Percentiles rank a stretch among this genome's conserved stretches.
phyloP scores from a whole-genome alignment of 176 grass and related monocot genomes.

The Rhynchospora tenuis region DNA sequence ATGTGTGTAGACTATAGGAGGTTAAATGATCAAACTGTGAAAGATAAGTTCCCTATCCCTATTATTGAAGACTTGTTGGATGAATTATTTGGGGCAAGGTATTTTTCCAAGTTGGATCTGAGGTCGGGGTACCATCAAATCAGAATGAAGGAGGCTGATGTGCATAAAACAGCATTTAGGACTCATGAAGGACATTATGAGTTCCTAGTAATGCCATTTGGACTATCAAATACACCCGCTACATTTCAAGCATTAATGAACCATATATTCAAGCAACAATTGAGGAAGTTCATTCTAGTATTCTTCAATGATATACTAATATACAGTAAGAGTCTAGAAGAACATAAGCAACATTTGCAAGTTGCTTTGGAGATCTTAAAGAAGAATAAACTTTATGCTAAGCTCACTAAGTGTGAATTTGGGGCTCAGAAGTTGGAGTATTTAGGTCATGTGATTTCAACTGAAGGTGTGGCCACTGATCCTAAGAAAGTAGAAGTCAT shows the following conservation, averaged over 20 bases:
- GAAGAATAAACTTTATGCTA: not conserved
- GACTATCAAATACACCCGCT: not conserved
- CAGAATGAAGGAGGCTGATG: not conserved
- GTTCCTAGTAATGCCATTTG: too few species aligned
- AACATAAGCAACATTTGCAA: not conserved
- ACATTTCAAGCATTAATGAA: not conserved
- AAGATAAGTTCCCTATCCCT: not conserved
- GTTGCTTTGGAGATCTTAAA: not conserved
- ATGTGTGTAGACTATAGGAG: not conserved
- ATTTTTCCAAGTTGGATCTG: not conserved
- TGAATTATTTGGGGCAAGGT: not conserved
- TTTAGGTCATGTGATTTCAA: not conserved
- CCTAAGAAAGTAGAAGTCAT: not conserved
- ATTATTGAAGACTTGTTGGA: not conserved
- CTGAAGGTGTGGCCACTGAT: too few species aligned
- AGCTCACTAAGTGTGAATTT: not conserved
- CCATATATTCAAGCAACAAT: not conserved
- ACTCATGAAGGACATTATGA: not conserved
- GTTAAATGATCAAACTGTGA: not conserved
- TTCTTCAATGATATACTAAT: too few species aligned
- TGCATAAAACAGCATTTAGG: not conserved
- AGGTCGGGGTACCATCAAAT: not conserved
- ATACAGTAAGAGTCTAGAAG: too few species aligned
- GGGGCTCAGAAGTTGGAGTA: not conserved
- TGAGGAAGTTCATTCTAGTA: not conserved